Evolutionary conservation across 208 protist genomes (phyloP), one percentile per base, ranked within the genome.

Genomic region (Trypanosoma caninum): DNA sequence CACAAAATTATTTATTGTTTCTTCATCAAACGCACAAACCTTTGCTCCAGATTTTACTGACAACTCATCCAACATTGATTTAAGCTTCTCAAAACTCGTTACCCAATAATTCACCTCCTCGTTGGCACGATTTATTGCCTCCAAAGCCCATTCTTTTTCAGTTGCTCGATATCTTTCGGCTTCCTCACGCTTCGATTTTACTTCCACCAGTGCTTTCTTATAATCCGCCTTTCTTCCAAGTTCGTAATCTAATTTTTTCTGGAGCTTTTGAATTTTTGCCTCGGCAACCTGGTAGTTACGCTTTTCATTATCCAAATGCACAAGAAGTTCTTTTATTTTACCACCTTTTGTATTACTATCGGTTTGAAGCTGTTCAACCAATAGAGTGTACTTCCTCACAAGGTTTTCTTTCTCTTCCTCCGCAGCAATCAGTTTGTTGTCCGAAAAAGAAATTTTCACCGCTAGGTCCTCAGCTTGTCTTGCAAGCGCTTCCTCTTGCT

Each of bases 81-180:
- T 90, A 9, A 94, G 74, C 44, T 81, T 74, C 10, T 94, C 84
- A 68, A 91, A 94, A 38, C 77, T 80, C 28, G 58, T 51, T 23
- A 87, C 65, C 84, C 88, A 94, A 61, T 94, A 94, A 6, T 72
- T 74, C 11, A 70, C 59, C 47, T 94, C 84, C 2, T 69, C 48
- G 47, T 91, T 94, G 3, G 82, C 88, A 34, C 74, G 74, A 16
- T 68, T 46, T 28, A 94, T 91, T 3, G 88, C 84, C 14, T 73
- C 76, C 27, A 64, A 59, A 18, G 80, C 80, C 16, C 74, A 60
- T 30, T 72, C 65, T 34, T 84, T 83, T 55, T 94, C 84, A 10
- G 59, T 72, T 41, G 56, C 63, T 28, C 88, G 74, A 37, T 70
- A 70, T 4, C 61, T 65, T n/a, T 91, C 84, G 22, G 71, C 76